Evolutionary conservation across 2,329 filamentous ascomycete species (phyloP).

Genomic region (Cladosporium oxysporum): DNA sequence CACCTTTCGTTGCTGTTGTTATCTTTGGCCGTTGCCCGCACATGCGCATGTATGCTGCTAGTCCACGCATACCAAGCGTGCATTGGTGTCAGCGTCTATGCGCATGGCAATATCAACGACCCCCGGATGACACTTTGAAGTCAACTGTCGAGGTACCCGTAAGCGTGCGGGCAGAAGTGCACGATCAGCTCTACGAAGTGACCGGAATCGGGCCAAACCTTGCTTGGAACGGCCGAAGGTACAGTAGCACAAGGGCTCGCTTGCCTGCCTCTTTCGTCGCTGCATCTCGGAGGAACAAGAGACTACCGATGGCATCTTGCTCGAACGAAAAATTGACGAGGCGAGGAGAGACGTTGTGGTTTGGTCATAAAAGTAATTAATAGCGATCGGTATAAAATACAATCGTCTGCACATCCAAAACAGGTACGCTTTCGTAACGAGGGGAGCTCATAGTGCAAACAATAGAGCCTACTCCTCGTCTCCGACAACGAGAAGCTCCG

Average conservation of each 20-base stretch:
- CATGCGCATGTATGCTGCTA: constrained; percentile 2
- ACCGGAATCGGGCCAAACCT: neutral
- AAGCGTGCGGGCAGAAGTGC: neutral
- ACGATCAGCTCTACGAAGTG: neutral
- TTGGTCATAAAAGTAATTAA: neutral
- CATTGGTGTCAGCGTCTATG: constrained; percentile 20
- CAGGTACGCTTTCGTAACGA: neutral
- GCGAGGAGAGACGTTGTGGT: neutral
- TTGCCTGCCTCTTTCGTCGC: neutral
- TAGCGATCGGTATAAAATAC: neutral
- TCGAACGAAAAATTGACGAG: neutral
- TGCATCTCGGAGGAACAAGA: neutral
- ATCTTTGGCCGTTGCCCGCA: constrained; percentile 13
- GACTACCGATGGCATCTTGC: neutral
- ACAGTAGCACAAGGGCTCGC: neutral
- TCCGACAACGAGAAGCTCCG: constrained; percentile 51
- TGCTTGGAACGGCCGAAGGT: neutral
- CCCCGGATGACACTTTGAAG: constrained; percentile 7
- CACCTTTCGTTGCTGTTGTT: constrained; percentile 11
- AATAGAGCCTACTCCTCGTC: constrained; percentile 14
- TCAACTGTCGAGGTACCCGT: neutral
- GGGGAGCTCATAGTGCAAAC: neutral
- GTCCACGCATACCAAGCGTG: neutral
- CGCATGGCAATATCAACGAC: neutral
- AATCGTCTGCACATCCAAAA: neutral